A percentile compares a stretch with the other conserved stretches of the same genome.
Evolutionary conservation across 441 rosid genomes (phyloP).

Genomic region (Melastoma candidum): DNA sequence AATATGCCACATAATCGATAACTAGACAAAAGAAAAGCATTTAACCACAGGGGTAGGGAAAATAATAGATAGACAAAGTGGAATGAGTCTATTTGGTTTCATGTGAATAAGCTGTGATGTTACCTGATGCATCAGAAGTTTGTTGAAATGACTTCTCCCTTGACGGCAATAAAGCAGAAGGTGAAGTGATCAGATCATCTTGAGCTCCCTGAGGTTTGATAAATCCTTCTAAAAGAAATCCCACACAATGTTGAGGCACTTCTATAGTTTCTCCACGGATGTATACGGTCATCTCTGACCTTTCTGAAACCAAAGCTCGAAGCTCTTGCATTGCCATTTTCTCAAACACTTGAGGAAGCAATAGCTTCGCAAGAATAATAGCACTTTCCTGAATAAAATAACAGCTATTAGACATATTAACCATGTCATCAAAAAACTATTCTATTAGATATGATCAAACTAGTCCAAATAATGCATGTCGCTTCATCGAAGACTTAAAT

Average conservation of each 20-base stretch:
- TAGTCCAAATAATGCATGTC: no score
- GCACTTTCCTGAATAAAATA: conserved; percentile 66
- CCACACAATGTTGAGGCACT: conserved; percentile 45
- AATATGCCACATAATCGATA: no score
- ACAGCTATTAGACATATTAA: not conserved
- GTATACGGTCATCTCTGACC: conserved; percentile 44
- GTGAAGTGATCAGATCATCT: conserved; percentile 56
- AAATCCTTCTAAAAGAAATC: conserved; percentile 75
- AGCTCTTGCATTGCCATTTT: conserved; percentile 66
- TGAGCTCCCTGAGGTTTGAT: conserved; percentile 41
- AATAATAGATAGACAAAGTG: no score
- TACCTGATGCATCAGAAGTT: conserved; percentile 46
- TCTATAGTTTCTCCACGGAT: conserved; percentile 66
- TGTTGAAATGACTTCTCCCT: conserved; percentile 41
- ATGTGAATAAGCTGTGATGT: conserved; percentile 1
- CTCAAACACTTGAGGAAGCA: conserved; percentile 86
- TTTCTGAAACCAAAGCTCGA: conserved; percentile 63
- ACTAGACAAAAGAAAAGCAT: no score
- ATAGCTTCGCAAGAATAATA: conserved; percentile 52
- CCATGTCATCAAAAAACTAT: no score
- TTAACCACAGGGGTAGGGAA: no score
- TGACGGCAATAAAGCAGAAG: conserved; percentile 47
- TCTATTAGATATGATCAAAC: no score
- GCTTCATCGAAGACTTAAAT: no score
- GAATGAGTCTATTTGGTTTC: not conserved